Evolutionary conservation across 352 stramenopile species (phyloP), one percentile per base, ranked within the genome.

Genomic region (Globisporangium barbulae): DNA sequence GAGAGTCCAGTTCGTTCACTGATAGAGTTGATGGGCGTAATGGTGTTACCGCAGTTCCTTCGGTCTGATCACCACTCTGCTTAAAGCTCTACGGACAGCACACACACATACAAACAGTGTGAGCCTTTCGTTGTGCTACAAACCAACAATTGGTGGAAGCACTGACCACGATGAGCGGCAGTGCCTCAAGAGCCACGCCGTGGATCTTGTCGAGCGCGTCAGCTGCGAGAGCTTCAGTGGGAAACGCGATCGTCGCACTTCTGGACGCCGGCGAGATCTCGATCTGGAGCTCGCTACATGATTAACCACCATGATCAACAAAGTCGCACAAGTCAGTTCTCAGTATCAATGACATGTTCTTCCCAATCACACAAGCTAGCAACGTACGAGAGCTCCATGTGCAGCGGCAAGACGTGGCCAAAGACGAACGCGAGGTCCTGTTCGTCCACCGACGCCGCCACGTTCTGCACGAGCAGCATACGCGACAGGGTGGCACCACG

Each of bases 341-440:
- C 9, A 41, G 8, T 9, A 31, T 6, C 45, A 19, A 39, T 41
- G 3, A 15, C 25, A 28, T 22, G 7, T 21, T 19, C 17, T 7
- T 28, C 10, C 48, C 22, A 54, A 54, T 21, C 7, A 17, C 15
- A 8, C 13, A 21, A 57, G 8, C 17, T 22, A 31, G 17, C 12
- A 53, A 68, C 72, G 58, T 67, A 88, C 83, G 65, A 63, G 9
- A 88, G 53, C n/a, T 69, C 31, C 13, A 70, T 28, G 25, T 75
- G 59, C 2, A 64, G 39, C 2, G 81, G 80, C 28, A 93, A 53
- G 0, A 85, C 75, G 54, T 81, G 76, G 39, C 78, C 73, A 63
- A 91, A 85, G 28, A 93, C 64, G 41, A 72, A 87, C 21, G 68
- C 63, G 45, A 93, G 59, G 59, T 88, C 79, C 31, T 81, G 79